Evolutionary conservation across 163 green algal species (phyloP).

Genomic region (Scenedesmus sp.): DNA sequence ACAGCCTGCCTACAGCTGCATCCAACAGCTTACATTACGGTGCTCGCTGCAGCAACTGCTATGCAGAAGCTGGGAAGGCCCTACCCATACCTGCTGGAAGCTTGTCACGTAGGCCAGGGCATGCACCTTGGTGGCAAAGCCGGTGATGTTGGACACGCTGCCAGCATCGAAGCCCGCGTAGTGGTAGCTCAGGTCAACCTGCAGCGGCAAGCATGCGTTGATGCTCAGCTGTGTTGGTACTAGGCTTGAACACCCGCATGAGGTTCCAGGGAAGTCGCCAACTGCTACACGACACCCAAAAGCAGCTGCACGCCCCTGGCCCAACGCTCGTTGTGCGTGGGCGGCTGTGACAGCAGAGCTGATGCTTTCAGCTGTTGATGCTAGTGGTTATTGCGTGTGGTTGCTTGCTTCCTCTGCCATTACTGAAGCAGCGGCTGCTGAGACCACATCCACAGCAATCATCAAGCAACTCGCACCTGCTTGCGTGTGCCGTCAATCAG

Average conservation of each 20-base stretch:
- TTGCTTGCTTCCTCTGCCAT: background rate
- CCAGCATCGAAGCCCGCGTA: background rate
- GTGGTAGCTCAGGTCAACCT: background rate
- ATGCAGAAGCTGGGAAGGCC: too few species aligned
- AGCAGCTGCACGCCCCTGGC: too few species aligned
- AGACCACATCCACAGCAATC: background rate
- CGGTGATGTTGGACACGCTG: background rate
- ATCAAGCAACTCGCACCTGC: background rate
- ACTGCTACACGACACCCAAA: too few species aligned
- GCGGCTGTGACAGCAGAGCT: background rate
- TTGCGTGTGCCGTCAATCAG: constrained; percentile 5
- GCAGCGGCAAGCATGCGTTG: background rate
- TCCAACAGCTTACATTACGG: too few species aligned
- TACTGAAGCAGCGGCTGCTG: background rate
- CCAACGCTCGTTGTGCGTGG: too few species aligned
- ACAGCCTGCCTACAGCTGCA: too few species aligned
- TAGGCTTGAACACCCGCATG: too few species aligned
- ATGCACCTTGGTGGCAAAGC: constrained; percentile 36
- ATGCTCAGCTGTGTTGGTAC: background rate
- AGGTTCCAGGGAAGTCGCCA: too few species aligned
- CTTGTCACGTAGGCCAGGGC: constrained; percentile 36
- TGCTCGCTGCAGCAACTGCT: too few species aligned
- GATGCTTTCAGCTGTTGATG: background rate
- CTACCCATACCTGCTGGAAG: constrained; percentile 30
- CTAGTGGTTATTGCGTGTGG: background rate